Base-by-base conservation (phyloP, 345 rosid species). In the Gossypium anomalum region DNA sequence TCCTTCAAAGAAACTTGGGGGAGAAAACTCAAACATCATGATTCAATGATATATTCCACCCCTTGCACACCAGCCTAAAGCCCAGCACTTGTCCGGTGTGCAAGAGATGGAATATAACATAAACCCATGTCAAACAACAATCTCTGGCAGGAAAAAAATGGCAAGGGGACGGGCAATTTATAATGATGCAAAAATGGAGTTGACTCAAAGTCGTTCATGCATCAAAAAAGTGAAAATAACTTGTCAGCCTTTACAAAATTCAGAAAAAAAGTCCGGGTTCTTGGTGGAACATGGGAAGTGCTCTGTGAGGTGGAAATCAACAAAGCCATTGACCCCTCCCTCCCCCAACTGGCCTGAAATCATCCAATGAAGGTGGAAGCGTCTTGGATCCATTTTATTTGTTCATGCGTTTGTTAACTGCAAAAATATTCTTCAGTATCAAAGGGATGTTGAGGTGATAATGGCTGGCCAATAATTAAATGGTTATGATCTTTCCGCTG, bases 231-330 rank as follows among this genome's bases (percentile, higher is more conserved):
- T 44, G 70, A 66, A 44, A 19, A 65, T 43, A 65, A 43, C 7
- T 23, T 10, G 43, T 19, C 69, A 41, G 51, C 49, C 27, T 10
- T 41, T 41, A 41, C 27, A 12, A 27, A 51, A 44, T 66, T 66
- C 29, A 44, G 70, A 44, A 44, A 60, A 66, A 34, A 45, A 1
- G 49, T 20, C 68, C 68, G 0, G 49, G 15, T 4, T 2, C 51
- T 19, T 66, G 70, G 70, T 66, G 70, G 70, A 44, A 66, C 70
- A 3, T 4, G 52, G 70, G 6, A 66, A 66, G 53, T 66, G 70
- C 70, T 66, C 1, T 11, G 34, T 66, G 70, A 66, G 70, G 70
- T 66, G 70, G 70, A 66, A 66, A 64, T 44, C 70, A 66, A 53
- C 70, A 19, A 44, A 10, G 49, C 52, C 12, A 66, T 7, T 43